These are phyloP conservation scores for Backusella tuberculispora DNA, from an alignment of 192 early-diverging fungal species.

Conservation along the genomic window DNA sequence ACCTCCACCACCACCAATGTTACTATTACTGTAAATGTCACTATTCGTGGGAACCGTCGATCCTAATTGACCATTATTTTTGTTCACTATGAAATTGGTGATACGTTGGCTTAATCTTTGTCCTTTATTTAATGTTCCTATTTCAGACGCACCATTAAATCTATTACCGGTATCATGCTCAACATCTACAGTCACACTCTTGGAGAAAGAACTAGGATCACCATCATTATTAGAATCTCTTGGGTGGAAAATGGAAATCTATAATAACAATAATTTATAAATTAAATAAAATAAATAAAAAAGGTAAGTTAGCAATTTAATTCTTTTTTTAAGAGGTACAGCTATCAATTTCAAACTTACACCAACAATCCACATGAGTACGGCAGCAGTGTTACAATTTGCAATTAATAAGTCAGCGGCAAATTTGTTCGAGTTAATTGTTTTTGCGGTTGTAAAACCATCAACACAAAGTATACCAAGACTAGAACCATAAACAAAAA, in stretches of 20 bases:
- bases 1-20: not conserved
- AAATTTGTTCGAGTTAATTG: conserved; percentile 30
- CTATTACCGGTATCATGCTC: conserved; percentile 4
- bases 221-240: not conserved
- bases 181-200: not conserved
- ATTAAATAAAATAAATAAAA: not conserved
- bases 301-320: not conserved
- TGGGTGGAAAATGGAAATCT: conserved; percentile 31
- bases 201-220: not conserved
- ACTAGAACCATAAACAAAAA: conserved; percentile 22
- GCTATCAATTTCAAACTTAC: conserved; percentile 15
- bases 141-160: conserved; percentile 11
- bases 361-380: conserved; percentile 31
- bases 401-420: conserved; percentile 33
- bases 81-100: conserved; percentile 22
- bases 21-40: not conserved
- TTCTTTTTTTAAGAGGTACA: not conserved
- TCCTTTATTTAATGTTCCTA: not conserved
- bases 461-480: conserved; percentile 34
- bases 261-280: not conserved
- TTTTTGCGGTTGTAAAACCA: conserved; percentile 27
- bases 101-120: conserved; percentile 16
- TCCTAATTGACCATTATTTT: not conserved
- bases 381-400: conserved; percentile 23
- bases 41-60: not conserved